phyloP scores from a whole-genome alignment of 2,329 filamentous ascomycete species.

The Beauveria brongniartii region DNA sequence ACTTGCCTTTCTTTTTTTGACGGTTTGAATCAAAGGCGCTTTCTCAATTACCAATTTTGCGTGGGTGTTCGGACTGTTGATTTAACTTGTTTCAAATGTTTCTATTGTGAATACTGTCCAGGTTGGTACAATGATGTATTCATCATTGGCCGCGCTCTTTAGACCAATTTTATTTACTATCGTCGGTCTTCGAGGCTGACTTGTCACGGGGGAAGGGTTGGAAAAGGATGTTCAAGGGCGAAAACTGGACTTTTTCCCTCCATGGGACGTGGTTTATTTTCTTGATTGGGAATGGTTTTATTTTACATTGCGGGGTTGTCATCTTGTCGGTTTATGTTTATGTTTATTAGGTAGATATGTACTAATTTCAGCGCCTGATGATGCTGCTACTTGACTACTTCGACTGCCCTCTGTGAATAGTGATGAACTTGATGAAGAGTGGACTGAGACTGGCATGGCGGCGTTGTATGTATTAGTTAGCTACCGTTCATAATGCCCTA shows the following conservation, averaged over 20 bases:
- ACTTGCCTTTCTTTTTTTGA: neutral
- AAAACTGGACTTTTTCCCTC: neutral
- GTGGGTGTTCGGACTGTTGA: neutral
- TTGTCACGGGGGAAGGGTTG: neutral
- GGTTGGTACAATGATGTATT: neutral
- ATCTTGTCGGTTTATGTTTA: neutral
- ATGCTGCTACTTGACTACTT: neutral
- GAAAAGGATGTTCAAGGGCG: neutral
- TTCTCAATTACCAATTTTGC: neutral
- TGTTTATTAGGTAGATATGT: conserved; percentile 8
- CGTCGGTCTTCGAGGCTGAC: neutral
- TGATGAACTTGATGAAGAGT: neutral
- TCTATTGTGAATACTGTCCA: neutral
- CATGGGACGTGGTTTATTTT: neutral
- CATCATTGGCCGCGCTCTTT: neutral
- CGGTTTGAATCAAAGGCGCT: neutral
- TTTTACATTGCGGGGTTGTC: neutral
- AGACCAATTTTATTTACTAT: neutral
- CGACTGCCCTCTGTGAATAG: neutral
- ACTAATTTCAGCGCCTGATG: neutral
- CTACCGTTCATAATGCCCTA: neutral
- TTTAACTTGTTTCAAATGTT: neutral
- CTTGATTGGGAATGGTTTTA: neutral
- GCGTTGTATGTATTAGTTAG: neutral
- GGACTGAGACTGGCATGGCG: neutral